phyloP scores from a whole-genome alignment of 768 basidiomycete species.

The Amanita phalloides region DNA sequence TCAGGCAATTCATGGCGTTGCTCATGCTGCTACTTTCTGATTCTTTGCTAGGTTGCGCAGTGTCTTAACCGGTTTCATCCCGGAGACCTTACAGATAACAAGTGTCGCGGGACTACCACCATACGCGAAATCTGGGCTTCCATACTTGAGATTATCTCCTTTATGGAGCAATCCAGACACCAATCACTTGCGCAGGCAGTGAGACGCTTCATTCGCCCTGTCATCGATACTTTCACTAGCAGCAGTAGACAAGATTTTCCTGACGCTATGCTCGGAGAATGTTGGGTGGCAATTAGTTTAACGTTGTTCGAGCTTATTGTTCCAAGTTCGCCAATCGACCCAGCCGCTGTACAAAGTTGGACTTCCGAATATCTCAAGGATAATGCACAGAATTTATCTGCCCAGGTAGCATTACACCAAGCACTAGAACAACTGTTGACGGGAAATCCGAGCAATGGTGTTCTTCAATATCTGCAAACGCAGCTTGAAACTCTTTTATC shows the following conservation, averaged over 20 bases:
- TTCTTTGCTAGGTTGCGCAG: background rate
- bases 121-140: background rate
- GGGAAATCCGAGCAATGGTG: slow-evolving; percentile 44
- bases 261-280: slow-evolving; percentile 17
- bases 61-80: background rate
- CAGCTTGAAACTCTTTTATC: slow-evolving; percentile 19
- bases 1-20: slow-evolving; percentile 20
- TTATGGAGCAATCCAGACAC: slow-evolving; percentile 22
- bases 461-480: slow-evolving; percentile 32
- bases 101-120: background rate
- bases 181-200: slow-evolving; percentile 24
- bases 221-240: slow-evolving; percentile 1
- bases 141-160: slow-evolving; percentile 8
- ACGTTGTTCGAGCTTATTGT: slow-evolving; percentile 64
- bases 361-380: slow-evolving; percentile 30
- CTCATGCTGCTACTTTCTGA: background rate
- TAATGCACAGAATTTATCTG: slow-evolving; percentile 27
- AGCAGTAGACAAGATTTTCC: slow-evolving; percentile 4
- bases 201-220: slow-evolving; percentile 17
- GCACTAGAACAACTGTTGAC: slow-evolving; percentile 42
- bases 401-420: slow-evolving; percentile 43
- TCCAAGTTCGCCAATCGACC: slow-evolving; percentile 82
- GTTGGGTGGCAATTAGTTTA: slow-evolving; percentile 53
- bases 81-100: background rate
- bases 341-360: slow-evolving; percentile 53